Conservation (phyloP, 768 basidiomycete species). For the Rhizopogon sp. region DNA sequence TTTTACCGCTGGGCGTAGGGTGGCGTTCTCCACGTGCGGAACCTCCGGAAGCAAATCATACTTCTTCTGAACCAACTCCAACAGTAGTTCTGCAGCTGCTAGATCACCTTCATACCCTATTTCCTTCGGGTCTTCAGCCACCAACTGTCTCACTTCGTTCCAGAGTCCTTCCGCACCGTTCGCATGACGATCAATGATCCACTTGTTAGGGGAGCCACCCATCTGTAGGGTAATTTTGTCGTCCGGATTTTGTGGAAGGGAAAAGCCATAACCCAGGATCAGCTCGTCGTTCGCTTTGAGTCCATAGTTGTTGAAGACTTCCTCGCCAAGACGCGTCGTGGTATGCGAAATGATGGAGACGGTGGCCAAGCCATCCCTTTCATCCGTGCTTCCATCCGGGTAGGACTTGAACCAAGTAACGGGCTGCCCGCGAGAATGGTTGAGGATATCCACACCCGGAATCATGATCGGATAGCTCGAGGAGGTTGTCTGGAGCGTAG, state of each 20-base stretch:
- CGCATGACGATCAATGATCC: slow-evolving; percentile 60
- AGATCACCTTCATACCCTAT: slow-evolving; percentile 52
- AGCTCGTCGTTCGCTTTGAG: slow-evolving; percentile 87
- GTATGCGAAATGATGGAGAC: slow-evolving; percentile 63
- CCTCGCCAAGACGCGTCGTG: slow-evolving; percentile 35
- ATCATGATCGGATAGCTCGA: slow-evolving; percentile 73
- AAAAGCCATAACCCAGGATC: slow-evolving; percentile 90
- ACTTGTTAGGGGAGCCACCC: slow-evolving; percentile 46
- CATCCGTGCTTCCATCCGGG: slow-evolving; percentile 15
- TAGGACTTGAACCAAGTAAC: slow-evolving; percentile 75
- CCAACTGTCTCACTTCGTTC: slow-evolving; percentile 40
- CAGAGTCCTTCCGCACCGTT: slow-evolving; percentile 55
- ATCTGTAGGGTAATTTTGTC: slow-evolving; percentile 82
- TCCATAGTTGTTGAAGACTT: slow-evolving; percentile 91
- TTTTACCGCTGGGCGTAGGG: slow-evolving; percentile 50
- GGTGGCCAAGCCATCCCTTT: slow-evolving; percentile 31
- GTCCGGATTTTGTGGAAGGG: slow-evolving; percentile 71
- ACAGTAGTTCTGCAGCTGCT: slow-evolving; percentile 53
- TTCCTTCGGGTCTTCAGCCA: slow-evolving; percentile 23
- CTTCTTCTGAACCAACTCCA: slow-evolving; percentile 58
- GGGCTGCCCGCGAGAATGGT: slow-evolving; percentile 75
- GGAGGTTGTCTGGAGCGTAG: slow-evolving; percentile 44
- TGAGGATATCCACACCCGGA: slow-evolving; percentile 83
- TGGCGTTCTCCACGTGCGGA: slow-evolving; percentile 10
- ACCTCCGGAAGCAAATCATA: slow-evolving; percentile 44